A percentile compares a stretch with the other conserved stretches of the same genome.
phyloP scores from a whole-genome alignment of 192 early-diverging fungal genomes.

The Bifiguratus adelaidae region DNA sequence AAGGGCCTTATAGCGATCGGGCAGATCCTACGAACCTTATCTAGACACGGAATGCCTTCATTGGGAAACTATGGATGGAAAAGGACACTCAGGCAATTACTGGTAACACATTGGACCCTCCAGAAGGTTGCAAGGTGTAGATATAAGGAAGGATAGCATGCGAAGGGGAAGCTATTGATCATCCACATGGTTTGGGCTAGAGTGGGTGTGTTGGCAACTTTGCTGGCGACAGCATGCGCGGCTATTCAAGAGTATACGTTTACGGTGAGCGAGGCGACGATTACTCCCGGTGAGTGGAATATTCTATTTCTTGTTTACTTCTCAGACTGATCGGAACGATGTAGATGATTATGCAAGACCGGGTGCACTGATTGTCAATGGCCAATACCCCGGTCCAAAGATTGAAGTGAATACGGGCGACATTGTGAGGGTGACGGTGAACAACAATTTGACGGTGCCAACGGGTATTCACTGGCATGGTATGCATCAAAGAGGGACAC shows the following conservation, averaged over 20 bases:
- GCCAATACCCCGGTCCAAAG: conserved; percentile 37
- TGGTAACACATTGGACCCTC: too few relatives aligned
- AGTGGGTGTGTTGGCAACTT: too few relatives aligned
- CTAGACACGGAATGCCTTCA: too few relatives aligned
- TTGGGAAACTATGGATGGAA: too few relatives aligned
- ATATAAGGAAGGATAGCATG: too few relatives aligned
- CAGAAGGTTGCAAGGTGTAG: too few relatives aligned
- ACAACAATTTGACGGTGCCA: conserved; percentile 25
- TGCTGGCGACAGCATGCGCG: too few relatives aligned
- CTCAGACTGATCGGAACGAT: background rate
- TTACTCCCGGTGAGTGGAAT: background rate
- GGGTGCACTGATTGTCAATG: conserved; percentile 20
- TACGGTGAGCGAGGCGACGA: background rate
- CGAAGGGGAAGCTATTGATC: too few relatives aligned
- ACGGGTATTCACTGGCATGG: conserved; percentile 38
- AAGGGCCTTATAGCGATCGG: too few relatives aligned
- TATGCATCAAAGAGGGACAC: conserved; percentile 17
- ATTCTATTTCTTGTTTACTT: background rate
- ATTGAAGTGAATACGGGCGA: conserved; percentile 42
- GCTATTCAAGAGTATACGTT: background rate
- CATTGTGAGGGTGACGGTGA: conserved; percentile 25
- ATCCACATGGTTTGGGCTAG: too few relatives aligned
- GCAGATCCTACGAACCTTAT: too few relatives aligned
- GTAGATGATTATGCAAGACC: conserved; percentile 1
- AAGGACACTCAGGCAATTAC: too few relatives aligned